Conservation (phyloP, 1,284 basidiomycete species). For the Calocybe gambosa region DNA sequence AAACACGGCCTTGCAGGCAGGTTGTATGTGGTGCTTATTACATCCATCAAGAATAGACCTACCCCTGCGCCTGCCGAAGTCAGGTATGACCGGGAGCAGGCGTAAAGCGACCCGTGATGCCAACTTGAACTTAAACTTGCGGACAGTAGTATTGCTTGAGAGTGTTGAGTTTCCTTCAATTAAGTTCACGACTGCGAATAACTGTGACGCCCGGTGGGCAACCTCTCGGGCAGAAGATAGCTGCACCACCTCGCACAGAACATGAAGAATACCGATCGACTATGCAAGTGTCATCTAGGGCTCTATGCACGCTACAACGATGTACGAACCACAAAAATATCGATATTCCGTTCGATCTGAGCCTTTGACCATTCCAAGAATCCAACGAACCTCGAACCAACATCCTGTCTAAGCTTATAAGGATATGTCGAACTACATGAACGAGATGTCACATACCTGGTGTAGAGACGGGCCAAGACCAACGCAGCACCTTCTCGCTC, state of each 20-base stretch:
- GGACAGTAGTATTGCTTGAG: slow-evolving; percentile 53
- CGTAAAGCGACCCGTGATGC: slow-evolving; percentile 58
- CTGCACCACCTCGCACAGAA: slow-evolving; percentile 70
- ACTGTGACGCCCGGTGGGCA: slow-evolving; percentile 31
- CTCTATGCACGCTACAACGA: not conserved
- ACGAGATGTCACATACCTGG: slow-evolving; percentile 45
- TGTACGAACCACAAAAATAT: slow-evolving; percentile 48
- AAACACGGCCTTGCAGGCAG: slow-evolving; percentile 19
- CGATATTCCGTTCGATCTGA: slow-evolving; percentile 29
- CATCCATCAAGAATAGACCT: slow-evolving; percentile 7
- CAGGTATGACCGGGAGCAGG: slow-evolving; percentile 44
- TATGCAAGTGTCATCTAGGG: slow-evolving; percentile 21
- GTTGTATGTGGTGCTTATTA: not conserved
- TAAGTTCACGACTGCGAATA: slow-evolving; percentile 39
- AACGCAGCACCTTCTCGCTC: slow-evolving; percentile 77
- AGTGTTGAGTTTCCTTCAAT: slow-evolving; percentile 38
- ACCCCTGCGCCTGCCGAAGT: slow-evolving; percentile 37
- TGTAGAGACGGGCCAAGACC: slow-evolving; percentile 71
- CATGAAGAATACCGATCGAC: slow-evolving; percentile 69
- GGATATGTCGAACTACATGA: not conserved
- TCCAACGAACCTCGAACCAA: slow-evolving; percentile 35
- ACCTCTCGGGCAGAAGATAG: slow-evolving; percentile 56
- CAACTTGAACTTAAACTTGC: slow-evolving; percentile 64
- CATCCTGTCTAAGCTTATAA: slow-evolving; percentile 52
- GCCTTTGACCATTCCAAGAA: slow-evolving; percentile 48